Percentiles rank a stretch among this genome's conserved stretches.
These are phyloP conservation scores for Trypanosoma melophagium DNA, from an alignment of 208 protist genomes.

Conservation along the genomic window DNA sequence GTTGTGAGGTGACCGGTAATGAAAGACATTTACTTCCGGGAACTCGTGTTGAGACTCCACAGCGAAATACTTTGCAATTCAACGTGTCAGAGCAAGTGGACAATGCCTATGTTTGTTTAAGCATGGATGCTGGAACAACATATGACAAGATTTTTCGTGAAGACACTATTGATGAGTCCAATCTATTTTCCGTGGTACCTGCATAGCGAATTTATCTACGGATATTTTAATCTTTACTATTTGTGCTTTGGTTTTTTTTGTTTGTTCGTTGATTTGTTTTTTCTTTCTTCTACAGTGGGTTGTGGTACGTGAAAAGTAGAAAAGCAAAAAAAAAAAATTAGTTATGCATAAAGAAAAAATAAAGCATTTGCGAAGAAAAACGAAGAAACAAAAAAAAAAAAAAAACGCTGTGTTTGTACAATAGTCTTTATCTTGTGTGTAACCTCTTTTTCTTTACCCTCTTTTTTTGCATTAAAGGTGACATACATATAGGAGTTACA, in stretches of 20 bases:
- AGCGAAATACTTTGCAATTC: slow-evolving; percentile 10
- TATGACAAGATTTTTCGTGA: slow-evolving; percentile 19
- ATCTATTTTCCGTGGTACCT: slow-evolving; percentile 4
- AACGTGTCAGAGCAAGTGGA: background rate
- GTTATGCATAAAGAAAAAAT: background rate
- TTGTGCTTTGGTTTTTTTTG: background rate
- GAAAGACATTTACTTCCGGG: slow-evolving; percentile 4
- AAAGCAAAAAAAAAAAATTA: too few relatives aligned
- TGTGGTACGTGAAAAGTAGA: too few relatives aligned
- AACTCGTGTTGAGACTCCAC: slow-evolving; percentile 12
- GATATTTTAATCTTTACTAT: background rate
- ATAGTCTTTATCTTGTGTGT: background rate
- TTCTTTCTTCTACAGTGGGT: background rate
- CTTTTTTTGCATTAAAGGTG: background rate
- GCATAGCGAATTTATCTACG: background rate
- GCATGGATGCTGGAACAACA: slow-evolving; percentile 13
- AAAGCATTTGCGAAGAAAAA: too few relatives aligned
- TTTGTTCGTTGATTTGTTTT: slow-evolving; percentile 5
- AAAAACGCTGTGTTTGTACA: background rate
- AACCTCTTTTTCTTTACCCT: background rate
- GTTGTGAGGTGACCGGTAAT: slow-evolving; percentile 1
- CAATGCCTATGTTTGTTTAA: slow-evolving; percentile 19
- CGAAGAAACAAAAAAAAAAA: background rate
- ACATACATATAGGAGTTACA: background rate
- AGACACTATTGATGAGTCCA: slow-evolving; percentile 9